Evolutionary conservation across 805 yeast species (phyloP), one percentile per base, ranked within the genome.

Genomic region (Yarrowia divulgata): DNA sequence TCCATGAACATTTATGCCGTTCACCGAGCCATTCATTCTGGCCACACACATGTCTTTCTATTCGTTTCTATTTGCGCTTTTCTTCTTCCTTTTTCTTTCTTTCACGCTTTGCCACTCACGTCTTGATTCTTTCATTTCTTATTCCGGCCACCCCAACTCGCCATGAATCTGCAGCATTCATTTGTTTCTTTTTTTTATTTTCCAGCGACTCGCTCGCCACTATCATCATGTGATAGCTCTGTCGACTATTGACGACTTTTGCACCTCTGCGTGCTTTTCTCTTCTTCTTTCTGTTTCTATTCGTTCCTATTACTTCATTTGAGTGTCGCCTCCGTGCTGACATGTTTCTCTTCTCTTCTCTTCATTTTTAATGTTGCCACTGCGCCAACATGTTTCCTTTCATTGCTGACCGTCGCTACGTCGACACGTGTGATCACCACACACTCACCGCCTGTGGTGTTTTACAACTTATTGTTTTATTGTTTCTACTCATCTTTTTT

Each of bases 401-500:
- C 39, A 32, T 2, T 16, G 13, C 54, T 32, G 23, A 49, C 37
- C 19, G 54, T 49, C 39, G 39, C 58, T 50, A 2, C 39, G 57
- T 16, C 40, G 23, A 50, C 57, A 7, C 58, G 32, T 37, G 58
- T 37, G 43, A 18, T 32, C 2, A 34, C 34, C 58, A 13, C 58
- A 52, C 32, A 52, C 58, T 37, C 58, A 35, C 58, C 58, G 58
- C n/a, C 42, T 52, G 58, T 52, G 58, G 58, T 52, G 58, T 32
- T 49, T 49, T 12, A 32, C 18, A 10, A 5, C n/a, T 46, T 23
- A 4, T 49, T 49, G 12, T 37, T 12, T 18, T 52, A 1, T 10
- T 37, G 14, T 50, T 50, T n/a, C 16, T 50, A 18, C 32, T 13
- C 29, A 16, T 34, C 34, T 50, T 8, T 50, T 9, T 50, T 34